Evolutionary conservation across 2,329 filamentous ascomycete species (phyloP), one percentile per base, ranked within the genome.

Genomic region (Alternaria brassicae): DNA sequence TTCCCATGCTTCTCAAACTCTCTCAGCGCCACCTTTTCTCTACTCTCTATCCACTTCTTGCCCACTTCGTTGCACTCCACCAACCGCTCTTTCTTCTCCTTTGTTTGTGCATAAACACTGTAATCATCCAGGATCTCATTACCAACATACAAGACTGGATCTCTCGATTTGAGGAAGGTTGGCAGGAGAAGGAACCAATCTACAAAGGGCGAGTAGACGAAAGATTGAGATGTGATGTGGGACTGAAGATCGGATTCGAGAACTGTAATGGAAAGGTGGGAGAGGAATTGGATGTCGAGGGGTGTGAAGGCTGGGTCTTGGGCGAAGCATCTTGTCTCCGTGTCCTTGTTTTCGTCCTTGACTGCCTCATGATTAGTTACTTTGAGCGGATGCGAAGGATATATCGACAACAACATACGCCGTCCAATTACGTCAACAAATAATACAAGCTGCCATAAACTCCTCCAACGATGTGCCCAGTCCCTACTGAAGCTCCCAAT

Each of bases 401-500:
- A 42, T 12, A 30, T 8, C 40, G n/a, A 36, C 9, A 30, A 28
- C 12, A 41, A 50, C 59, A 21, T 55, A 61, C 67, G 42, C 2
- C 58, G 27, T n/a, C 45, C 36, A 13, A 75, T 62, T 23, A 73
- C 63, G 32, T 62, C 62, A 49, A 72, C 34, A 49, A 78, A 78
- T 42, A 77, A 50, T 7, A 77, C 75, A 36, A 79, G 67, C 65
- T 79, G 77, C 77, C 77, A 78, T 60, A 78, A 48, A 19, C 69
- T 66, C 15, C 75, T 62, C 53, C 66, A 65, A 10, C 76, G 63
- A 64, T 77, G 70, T 32, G 69, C 68, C 75, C 74, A 77, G 50
- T 78, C 76, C 7, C 71, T 47, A 44, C 70, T 73, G 39, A 77
- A 77, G 47, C 75, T 77, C 9, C 76, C 75, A 30, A 76, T 72